A percentile compares a stretch with the other conserved stretches of the same genome.
Conservation (phyloP, 192 early-diverging fungal genomes). For the Backusella westeae region DNA sequence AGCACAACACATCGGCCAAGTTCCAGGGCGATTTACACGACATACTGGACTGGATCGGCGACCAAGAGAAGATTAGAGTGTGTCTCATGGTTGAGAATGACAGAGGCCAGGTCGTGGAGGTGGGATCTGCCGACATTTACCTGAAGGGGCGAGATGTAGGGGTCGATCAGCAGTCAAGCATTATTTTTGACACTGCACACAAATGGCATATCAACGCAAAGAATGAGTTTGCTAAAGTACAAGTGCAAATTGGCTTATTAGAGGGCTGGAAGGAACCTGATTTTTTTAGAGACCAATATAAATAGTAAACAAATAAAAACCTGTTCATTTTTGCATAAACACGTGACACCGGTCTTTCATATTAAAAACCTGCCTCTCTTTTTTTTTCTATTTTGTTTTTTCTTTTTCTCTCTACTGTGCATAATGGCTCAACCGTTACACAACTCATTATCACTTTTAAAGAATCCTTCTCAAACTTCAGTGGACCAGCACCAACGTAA, state of each 20-base stretch:
- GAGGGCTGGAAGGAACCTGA: constrained; percentile 14
- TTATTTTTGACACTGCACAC: constrained; percentile 1
- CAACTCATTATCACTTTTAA: constrained; percentile 1
- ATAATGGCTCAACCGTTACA: constrained; percentile 13
- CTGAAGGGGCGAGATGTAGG: not conserved
- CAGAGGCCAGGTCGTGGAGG: not conserved
- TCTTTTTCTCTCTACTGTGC: not conserved
- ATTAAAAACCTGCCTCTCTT: not conserved
- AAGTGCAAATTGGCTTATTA: constrained; percentile 4
- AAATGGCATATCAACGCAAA: constrained; percentile 2
- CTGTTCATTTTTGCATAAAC: not conserved
- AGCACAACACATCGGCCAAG: not conserved
- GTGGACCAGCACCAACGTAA: not conserved
- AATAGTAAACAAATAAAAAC: not conserved
- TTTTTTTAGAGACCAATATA: constrained; percentile 1
- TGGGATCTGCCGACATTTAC: not conserved
- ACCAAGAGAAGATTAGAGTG: not conserved
- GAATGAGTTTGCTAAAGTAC: constrained; percentile 5
- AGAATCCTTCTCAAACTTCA: not conserved
- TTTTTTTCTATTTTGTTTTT: not conserved
- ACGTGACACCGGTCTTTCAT: not conserved
- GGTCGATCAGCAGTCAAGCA: not conserved
- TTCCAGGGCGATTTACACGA: not conserved
- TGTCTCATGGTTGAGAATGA: not conserved
- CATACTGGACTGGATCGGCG: constrained; percentile 4